Conservation (phyloP, 1,139 yeast genomes). For the Keqinozyma sinolaborantium region DNA sequence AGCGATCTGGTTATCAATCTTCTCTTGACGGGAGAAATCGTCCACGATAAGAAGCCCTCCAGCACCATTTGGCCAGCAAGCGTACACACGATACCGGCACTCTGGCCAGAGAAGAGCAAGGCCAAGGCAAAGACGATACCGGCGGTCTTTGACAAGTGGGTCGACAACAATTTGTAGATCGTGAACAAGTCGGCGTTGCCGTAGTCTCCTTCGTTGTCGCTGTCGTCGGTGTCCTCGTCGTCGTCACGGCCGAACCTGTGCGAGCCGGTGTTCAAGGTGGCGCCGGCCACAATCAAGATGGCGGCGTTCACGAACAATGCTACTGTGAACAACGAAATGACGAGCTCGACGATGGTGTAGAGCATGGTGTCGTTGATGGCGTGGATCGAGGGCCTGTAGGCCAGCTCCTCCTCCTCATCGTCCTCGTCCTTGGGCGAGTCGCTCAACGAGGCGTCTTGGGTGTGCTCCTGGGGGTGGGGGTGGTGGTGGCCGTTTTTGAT, state of each 20-base stretch:
- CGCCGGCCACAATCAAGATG: constrained; percentile 72
- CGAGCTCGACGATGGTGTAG: constrained; percentile 64
- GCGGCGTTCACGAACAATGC: constrained; percentile 82
- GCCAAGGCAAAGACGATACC: constrained; percentile 93
- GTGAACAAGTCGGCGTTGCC: constrained; percentile 78
- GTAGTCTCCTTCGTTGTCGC: constrained; percentile 45
- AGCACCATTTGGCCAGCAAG: constrained; percentile 96
- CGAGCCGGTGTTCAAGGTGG: constrained; percentile 40
- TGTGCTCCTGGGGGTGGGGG: constrained; percentile 11
- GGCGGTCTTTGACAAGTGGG: constrained; percentile 83
- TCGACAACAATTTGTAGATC: constrained; percentile 69
- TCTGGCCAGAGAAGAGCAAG: constrained; percentile 89
- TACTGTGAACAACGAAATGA: constrained; percentile 64
- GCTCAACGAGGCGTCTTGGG: constrained; percentile 3
- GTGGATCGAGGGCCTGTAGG: constrained; percentile 60
- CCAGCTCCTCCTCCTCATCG: constrained; percentile 20
- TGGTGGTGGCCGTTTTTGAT: constrained; percentile 53
- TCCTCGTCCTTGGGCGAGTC: constrained; percentile 3
- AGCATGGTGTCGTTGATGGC: constrained; percentile 69
- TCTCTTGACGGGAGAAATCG: constrained; percentile 81
- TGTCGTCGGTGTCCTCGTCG: constrained; percentile 43
- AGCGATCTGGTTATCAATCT: constrained; percentile 78
- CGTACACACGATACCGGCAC: constrained; percentile 98
- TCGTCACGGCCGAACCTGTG: constrained; percentile 25
- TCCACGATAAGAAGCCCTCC: constrained; percentile 88